Conservation (phyloP, 208 protist species). For the Tetramitus jugosus region DNA sequence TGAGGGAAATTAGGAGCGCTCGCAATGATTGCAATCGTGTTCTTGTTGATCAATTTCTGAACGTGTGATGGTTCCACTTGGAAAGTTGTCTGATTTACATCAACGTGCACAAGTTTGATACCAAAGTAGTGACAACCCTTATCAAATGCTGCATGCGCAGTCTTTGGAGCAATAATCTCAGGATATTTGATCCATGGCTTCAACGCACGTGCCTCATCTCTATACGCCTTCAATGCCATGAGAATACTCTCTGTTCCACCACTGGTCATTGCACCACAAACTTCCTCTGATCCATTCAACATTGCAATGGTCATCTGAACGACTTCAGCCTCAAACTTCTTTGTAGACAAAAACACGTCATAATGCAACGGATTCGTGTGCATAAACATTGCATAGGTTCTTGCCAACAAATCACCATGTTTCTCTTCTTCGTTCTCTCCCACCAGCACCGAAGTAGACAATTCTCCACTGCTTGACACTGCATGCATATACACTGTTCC, state of each 20-base stretch:
- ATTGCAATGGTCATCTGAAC: conserved; percentile 87
- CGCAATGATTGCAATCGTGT: conserved; percentile 87
- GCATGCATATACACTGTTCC: not conserved
- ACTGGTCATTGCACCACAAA: conserved; percentile 87
- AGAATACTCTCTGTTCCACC: conserved; percentile 93
- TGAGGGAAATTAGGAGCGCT: conserved; percentile 89
- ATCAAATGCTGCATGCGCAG: conserved; percentile 91
- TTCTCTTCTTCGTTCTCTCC: not conserved
- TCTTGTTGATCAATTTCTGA: conserved; percentile 74
- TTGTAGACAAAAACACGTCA: conserved; percentile 13
- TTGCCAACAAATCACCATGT: not conserved
- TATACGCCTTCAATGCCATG: conserved; percentile 91
- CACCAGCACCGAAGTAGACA: not conserved
- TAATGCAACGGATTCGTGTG: conserved; percentile 8
- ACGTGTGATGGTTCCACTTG: conserved; percentile 65
- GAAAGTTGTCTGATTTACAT: conserved; percentile 59
- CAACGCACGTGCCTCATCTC: conserved; percentile 48
- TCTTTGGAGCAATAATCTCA: conserved; percentile 79
- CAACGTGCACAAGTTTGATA: conserved; percentile 84
- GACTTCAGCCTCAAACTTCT: conserved; percentile 96
- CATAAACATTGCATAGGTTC: not conserved
- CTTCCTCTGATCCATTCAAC: conserved; percentile 75
- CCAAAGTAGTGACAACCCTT: conserved; percentile 91
- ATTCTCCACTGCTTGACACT: not conserved
- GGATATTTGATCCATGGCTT: conserved; percentile 65